Conservation (phyloP, 2,329 filamentous ascomycete genomes). For the Sclerotinia glacialis region DNA sequence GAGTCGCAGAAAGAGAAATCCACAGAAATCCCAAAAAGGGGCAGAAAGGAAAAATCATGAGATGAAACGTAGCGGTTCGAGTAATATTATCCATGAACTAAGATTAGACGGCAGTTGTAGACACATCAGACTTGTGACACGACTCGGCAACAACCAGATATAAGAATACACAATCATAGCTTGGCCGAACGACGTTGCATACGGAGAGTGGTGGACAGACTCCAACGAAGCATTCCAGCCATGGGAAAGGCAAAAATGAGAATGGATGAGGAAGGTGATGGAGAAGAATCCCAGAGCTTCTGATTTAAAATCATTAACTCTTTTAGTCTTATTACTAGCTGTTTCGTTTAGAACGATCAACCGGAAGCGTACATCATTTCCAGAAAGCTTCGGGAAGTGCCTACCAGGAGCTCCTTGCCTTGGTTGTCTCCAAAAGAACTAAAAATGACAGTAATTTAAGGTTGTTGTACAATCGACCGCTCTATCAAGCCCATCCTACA, state of each 20-base stretch:
- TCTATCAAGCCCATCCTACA: conserved; percentile 35
- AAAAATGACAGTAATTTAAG: conserved; percentile 13
- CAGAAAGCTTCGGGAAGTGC: neutral
- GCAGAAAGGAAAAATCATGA: neutral
- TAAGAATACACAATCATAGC: neutral
- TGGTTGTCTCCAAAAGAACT: neutral
- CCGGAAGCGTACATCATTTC: neutral
- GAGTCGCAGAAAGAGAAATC: neutral
- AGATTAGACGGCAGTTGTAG: neutral
- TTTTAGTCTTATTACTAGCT: neutral
- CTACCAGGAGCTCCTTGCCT: neutral
- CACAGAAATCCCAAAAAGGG: neutral
- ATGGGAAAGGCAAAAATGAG: neutral
- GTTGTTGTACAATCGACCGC: neutral
- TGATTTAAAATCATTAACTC: neutral
- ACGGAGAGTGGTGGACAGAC: neutral
- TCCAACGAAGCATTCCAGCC: neutral
- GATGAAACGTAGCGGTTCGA: neutral
- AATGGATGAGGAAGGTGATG: neutral
- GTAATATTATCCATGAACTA: neutral
- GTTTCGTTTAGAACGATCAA: neutral
- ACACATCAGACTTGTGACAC: neutral
- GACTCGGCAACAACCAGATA: neutral
- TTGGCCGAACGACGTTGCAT: neutral
- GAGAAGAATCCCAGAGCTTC: neutral